These are phyloP conservation scores for Hydrangea macrophylla DNA, from an alignment of 148 eudicot species.

Conservation along the genomic window DNA sequence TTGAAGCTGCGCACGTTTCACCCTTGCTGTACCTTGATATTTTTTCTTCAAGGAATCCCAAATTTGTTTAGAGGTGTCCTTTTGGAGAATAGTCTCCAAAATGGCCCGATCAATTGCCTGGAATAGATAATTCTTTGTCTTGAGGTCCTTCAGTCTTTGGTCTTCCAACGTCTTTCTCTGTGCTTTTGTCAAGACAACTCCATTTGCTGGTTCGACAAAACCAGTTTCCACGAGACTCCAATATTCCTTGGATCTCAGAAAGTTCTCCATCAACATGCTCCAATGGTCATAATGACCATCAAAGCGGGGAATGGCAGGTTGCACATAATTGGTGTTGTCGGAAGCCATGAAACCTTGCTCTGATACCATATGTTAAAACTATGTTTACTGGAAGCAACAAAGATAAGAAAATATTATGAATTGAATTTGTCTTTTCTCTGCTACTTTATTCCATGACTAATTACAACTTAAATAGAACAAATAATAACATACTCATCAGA, in stretches of 20 bases:
- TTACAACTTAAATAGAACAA: no score
- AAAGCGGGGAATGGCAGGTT: neutral
- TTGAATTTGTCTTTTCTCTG: no score
- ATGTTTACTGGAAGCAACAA: no score
- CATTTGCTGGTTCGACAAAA: neutral
- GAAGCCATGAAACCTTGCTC: no score
- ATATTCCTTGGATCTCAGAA: neutral
- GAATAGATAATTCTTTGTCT: neutral
- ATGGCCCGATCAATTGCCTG: neutral
- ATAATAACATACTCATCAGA: no score
- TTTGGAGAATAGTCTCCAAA: neutral
- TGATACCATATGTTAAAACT: no score
- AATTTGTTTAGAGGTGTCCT: neutral
- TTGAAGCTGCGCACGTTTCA: slow-evolving; percentile 3
- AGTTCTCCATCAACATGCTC: slow-evolving; percentile 3
- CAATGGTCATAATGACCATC: slow-evolving; percentile 3
- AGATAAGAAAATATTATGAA: no score
- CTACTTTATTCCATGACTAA: no score
- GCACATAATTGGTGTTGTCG: no score
- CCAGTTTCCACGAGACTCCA: neutral
- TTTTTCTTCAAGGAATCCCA: slow-evolving; percentile 7
- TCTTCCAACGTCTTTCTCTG: neutral
- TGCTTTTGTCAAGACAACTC: neutral
- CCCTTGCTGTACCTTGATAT: slow-evolving; percentile 1
- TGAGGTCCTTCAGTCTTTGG: neutral